Evolutionary conservation across 2,329 filamentous ascomycete genomes (phyloP), one percentile per base, ranked within the genome.

Genomic region (Aspergillus sp.): DNA sequence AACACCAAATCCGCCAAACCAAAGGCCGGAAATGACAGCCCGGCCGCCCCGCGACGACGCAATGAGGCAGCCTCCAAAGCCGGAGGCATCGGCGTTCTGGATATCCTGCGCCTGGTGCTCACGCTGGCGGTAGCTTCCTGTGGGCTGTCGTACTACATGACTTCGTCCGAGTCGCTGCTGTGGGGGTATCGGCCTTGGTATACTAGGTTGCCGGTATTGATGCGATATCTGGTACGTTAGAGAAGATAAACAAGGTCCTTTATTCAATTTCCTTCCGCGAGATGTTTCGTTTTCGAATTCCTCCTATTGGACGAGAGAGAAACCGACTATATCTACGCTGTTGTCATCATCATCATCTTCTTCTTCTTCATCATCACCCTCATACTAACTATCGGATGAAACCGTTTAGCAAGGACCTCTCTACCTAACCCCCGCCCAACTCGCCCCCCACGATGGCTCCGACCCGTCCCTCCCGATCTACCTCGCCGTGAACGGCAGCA

Each of bases 391-490:
- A 6, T 14, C 31, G 26, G 16, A 46, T 31, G 11, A 59, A 36
- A 36, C 32, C 32, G 14, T 36, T 63, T 61, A 82, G 80, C 73
- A 75, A 63, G 80, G 81, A 4, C 90, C 91, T 14, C 63, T 90
- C 54, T 80, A 84, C 72, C 83, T 98, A 45, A 96, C 92, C 1
- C 89, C 90, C 58, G 80, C 82, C 20, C 83, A 97, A 74, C 87
- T 99, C 52, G 75, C 84, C 50, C 74, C 80, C 54, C 96, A 90
- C 82, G 88, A 96, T 78, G 96, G 95, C 78, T 84, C 80, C 59
- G 87, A 96, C 76, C 80, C 87, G 10, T 75, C 78, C 7, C 87
- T 89, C 60, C 95, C 95, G 6, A 86, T 98, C 74, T 96, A 96
- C 80, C 85, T 99, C 57, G 92, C 92, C 63, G 87, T 99, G 70